phyloP scores from a whole-genome alignment of 78 protist genomes.

The Guillardia theta region DNA sequence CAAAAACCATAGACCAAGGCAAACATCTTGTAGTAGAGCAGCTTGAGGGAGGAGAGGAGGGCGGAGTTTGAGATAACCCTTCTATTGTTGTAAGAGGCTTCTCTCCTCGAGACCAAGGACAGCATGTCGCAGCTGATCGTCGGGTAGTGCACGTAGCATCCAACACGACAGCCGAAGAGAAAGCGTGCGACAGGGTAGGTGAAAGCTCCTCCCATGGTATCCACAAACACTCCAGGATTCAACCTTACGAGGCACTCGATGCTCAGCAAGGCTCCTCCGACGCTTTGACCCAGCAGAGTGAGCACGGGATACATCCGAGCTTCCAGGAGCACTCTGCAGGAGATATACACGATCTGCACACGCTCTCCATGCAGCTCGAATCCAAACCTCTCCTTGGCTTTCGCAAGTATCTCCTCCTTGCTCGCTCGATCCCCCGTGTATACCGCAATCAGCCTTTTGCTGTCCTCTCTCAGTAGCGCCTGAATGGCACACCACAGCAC shows the following conservation, averaged over 20 bases:
- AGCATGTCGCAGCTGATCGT: conserved; percentile 82
- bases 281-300: conserved; percentile 66
- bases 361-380: not conserved
- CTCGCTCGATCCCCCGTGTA: not conserved
- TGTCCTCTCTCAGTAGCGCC: conserved; percentile 5
- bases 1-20: conserved; percentile 58
- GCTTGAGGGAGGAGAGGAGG: conserved; percentile 19
- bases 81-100: conserved; percentile 58
- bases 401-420: not conserved
- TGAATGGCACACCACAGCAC: conserved; percentile 67
- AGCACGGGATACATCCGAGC: conserved; percentile 44
- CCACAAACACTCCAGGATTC: conserved; percentile 40
- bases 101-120: not conserved
- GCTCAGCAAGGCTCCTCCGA: conserved; percentile 51
- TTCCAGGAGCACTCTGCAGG: not conserved
- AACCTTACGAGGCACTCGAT: conserved; percentile 51
- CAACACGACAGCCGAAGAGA: conserved; percentile 65
- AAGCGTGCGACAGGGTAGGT: conserved; percentile 69
- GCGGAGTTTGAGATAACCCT: conserved; percentile 3
- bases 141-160: conserved; percentile 92
- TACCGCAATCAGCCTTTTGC: not conserved
- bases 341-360: not conserved
- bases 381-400: conserved; percentile 26
- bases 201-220: conserved; percentile 86
- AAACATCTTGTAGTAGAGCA: conserved; percentile 78